Conservation (phyloP, 2,329 filamentous ascomycete species). For the Fusarium secorum region DNA sequence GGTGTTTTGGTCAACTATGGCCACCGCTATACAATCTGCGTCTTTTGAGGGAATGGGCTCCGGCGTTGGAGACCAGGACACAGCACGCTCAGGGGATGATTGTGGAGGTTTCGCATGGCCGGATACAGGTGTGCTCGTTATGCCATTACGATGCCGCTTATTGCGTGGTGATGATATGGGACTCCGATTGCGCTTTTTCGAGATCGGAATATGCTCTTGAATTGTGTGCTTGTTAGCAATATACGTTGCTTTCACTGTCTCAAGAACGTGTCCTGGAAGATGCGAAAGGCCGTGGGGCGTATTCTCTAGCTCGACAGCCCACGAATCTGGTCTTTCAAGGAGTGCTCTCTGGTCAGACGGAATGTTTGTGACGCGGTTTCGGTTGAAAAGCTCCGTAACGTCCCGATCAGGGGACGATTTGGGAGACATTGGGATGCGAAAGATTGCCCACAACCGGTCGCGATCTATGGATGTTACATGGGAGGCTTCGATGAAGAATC, state of each 20-base stretch:
- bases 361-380: constrained; percentile 44
- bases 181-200: constrained; percentile 12
- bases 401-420: constrained; percentile 35
- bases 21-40: neutral
- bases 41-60: neutral
- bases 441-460: constrained; percentile 23
- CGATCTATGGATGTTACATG: constrained; percentile 36
- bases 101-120: neutral
- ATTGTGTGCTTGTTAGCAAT: neutral
- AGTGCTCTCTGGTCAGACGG: constrained; percentile 51
- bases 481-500: constrained; percentile 6
- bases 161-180: neutral
- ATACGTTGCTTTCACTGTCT: constrained; percentile 43
- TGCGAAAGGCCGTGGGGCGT: constrained; percentile 41
- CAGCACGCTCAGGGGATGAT: constrained; percentile 14
- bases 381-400: constrained; percentile 38
- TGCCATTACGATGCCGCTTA: constrained; percentile 22
- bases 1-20: neutral
- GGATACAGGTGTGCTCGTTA: neutral
- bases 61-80: constrained; percentile 39
- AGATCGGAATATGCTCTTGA: neutral
- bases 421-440: constrained; percentile 41
- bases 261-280: constrained; percentile 49
- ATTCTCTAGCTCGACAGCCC: constrained; percentile 44
- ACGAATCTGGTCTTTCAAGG: constrained; percentile 48